These are phyloP conservation scores for Camelina laxa DNA, from an alignment of 345 rosid species.

Conservation along the genomic window DNA sequence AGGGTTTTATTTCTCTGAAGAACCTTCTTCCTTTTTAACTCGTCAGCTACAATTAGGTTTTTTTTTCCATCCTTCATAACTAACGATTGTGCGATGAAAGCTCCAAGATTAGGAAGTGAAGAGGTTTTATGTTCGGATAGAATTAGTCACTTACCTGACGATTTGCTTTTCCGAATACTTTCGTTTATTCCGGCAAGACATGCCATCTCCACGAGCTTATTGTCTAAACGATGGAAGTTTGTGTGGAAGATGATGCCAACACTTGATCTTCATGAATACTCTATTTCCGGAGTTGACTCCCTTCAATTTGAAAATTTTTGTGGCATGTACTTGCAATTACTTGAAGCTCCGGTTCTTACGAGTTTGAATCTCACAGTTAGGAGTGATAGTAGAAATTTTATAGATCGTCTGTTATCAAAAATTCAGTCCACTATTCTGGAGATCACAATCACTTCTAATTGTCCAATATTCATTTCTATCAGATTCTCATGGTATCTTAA, in stretches of 20 bases:
- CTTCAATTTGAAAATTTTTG: background rate
- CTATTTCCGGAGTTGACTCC: background rate
- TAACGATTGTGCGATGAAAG: background rate
- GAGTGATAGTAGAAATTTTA: too few species aligned
- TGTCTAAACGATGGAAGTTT: constrained; percentile 29
- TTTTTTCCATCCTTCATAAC: background rate
- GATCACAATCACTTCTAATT: background rate
- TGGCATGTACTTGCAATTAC: background rate
- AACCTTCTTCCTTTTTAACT: too few species aligned
- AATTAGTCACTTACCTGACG: constrained; percentile 24
- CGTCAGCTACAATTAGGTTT: background rate
- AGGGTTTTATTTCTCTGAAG: background rate
- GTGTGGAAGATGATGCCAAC: constrained; percentile 27
- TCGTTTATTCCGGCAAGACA: background rate
- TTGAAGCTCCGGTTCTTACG: constrained; percentile 8
- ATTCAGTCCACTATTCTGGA: background rate
- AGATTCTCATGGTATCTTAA: too few species aligned
- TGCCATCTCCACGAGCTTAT: background rate
- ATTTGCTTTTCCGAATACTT: constrained; percentile 4
- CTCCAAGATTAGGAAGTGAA: background rate
- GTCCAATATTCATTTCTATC: too few species aligned
- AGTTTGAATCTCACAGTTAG: background rate
- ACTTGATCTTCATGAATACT: background rate
- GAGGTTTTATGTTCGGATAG: background rate
- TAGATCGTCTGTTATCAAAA: background rate